phyloP scores from a whole-genome alignment of 768 basidiomycete genomes.

The Mycena alexandri region DNA sequence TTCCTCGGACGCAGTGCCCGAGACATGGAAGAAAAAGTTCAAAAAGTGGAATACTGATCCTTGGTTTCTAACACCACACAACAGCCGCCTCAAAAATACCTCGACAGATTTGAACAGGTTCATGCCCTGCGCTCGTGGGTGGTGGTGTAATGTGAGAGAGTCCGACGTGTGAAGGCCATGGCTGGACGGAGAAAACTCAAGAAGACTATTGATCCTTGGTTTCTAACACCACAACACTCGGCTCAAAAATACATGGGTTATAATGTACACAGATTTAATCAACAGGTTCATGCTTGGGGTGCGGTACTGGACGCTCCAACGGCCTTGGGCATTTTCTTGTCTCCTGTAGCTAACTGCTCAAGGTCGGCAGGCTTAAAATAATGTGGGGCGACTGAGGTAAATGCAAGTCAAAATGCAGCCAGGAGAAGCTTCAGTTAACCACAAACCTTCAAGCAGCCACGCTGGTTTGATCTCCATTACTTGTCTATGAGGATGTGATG shows the following conservation, averaged over 20 bases:
- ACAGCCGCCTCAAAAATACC: no score
- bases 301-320: constrained; percentile 53
- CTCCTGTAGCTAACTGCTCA: constrained; percentile 82
- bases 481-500: constrained; percentile 65
- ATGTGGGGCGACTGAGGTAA: constrained; percentile 86
- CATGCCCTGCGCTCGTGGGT: no score
- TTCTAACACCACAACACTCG: constrained; percentile 20
- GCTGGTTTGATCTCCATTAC: constrained; percentile 98
- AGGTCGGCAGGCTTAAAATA: constrained; percentile 92
- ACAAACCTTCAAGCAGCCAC: constrained; percentile 91
- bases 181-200: not conserved
- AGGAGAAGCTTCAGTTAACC: constrained; percentile 8
- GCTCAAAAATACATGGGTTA: constrained; percentile 2
- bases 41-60: not conserved
- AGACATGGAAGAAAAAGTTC: constrained; percentile 53
- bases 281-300: not conserved
- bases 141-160: no score
- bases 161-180: no score
- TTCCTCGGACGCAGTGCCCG: constrained; percentile 69
- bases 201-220: not conserved
- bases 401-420: constrained; percentile 14
- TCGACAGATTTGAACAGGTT: no score
- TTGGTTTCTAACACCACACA: no score
- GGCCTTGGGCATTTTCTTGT: constrained; percentile 97
- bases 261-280: constrained; percentile 1